Base-by-base conservation (phyloP, 768 basidiomycete genomes). In the Agaricus subrufescens region DNA sequence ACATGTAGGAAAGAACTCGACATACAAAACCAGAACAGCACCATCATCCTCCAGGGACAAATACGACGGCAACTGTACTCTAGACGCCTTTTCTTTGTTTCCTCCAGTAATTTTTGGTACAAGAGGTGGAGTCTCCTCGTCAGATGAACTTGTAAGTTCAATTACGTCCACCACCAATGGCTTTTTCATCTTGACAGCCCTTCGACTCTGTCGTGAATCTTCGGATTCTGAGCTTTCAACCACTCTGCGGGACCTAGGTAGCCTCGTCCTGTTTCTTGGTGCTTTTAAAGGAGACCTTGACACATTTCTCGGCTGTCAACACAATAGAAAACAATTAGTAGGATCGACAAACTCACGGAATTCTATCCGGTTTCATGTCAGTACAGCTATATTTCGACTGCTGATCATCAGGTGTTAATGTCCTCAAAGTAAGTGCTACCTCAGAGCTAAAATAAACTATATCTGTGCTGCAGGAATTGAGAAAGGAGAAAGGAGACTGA, bases 181-280 rank as follows among this genome's bases (percentile, higher is more conserved):
- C 50, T 63, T 65, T 50, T 71, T 65, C 19, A 63, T 64, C 30
- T 72, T 66, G 23, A 69, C 59, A 47, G 64, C 61, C 30, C 34
- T 31, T 51, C 61, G 64, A 26, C 54, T 58, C 10, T 62, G 65
- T 19, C 59, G 60, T 4, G 57, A 61, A 34, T 48, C 54, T 54
- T 67, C 67, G 15, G 66, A 68, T 37, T 68, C 70, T 26, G 75
- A 74, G 51, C 69, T 74, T 57, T 71, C 65, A 25, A 75, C 66
- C 29, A 74, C 64, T 46, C 66, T 69, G 23, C 66, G 71, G 50
- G 56, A 58, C 50, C 48, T 54, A 50, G 52, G 60, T 61, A 52
- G 27, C n/a, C 55, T 40, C 44, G 31, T 19, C 5, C 48, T 7
- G 23, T 7, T 4, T 15, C 25, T 50, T 10, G 48, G 29, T 19